These are phyloP conservation scores for Cyphellophora attinorum DNA, from an alignment of 2,329 filamentous ascomycete species.

Conservation along the genomic window DNA sequence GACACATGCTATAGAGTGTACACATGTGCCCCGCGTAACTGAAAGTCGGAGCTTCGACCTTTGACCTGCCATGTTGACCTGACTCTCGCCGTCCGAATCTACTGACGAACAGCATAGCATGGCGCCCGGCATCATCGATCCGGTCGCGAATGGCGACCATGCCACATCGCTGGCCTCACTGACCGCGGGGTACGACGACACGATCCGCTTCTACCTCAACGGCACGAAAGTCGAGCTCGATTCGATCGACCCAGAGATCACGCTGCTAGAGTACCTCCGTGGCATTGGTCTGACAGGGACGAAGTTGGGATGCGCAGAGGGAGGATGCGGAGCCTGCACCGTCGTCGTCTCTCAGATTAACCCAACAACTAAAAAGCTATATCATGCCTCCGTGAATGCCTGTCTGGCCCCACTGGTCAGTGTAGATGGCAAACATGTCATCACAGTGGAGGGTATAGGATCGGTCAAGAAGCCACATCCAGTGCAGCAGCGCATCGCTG, in stretches of 20 bases:
- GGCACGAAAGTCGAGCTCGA: slow-evolving; percentile 82
- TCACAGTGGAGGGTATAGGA: slow-evolving; percentile 94
- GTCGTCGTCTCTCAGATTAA: slow-evolving; percentile 89
- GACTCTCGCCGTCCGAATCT: not conserved
- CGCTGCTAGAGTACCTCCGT: slow-evolving; percentile 82
- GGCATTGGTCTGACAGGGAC: slow-evolving; percentile 91
- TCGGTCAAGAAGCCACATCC: slow-evolving; percentile 80
- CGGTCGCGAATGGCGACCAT: slow-evolving; percentile 36
- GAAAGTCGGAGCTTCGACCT: not conserved
- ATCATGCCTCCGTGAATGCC: slow-evolving; percentile 94
- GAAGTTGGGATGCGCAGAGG: slow-evolving; percentile 92
- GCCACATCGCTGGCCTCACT: slow-evolving; percentile 47
- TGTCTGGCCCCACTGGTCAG: slow-evolving; percentile 88
- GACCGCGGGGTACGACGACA: slow-evolving; percentile 74
- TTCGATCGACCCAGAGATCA: slow-evolving; percentile 80
- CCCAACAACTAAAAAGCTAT: slow-evolving; percentile 82
- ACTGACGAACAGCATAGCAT: no score
- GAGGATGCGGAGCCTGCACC: slow-evolving; percentile 92
- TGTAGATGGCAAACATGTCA: slow-evolving; percentile 94
- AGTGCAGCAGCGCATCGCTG: slow-evolving; percentile 80
- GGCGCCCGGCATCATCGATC: slow-evolving; percentile 46
- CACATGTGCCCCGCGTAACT: slow-evolving; percentile 3
- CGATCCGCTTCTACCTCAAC: slow-evolving; percentile 86
- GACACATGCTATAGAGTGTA: slow-evolving; percentile 3
- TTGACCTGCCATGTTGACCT: not conserved